Base-by-base conservation (phyloP, 2,329 filamentous ascomycete species). In the Colletotrichum abscissum region DNA sequence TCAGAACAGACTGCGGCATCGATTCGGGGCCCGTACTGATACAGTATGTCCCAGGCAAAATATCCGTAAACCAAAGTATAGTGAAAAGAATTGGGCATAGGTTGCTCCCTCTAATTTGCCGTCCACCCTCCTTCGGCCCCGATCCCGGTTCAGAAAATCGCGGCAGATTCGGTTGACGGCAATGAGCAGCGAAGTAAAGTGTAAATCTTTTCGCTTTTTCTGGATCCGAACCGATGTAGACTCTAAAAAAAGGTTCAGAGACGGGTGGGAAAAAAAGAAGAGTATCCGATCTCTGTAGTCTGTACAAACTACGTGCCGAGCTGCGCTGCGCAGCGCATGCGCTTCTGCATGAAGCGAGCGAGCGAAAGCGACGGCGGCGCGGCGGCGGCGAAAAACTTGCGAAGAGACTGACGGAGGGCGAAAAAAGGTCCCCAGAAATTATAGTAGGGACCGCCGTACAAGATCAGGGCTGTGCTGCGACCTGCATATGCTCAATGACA, bases 401-500 rank as follows among this genome's bases (percentile, higher is more conserved):
- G 46, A n/a, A 26, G n/a, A 14, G 24, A 16, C 38, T 14, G 14
- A 42, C 38, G 16, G 35, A 14, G 9, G 12, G 16, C 6, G 14
- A 7, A 55, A 42, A 4, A 49, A 30, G 14, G 11, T 5, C 28
- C n/a, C 28, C 30, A n/a, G 26, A 58, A 68, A 42, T 28, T 28
- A 24, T 24, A 72, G 30, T 30, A 33, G 22, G 60, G 63, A 68
- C 66, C n/a, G 70, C 57, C 55, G 54, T 67, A 26, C 55, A 67
- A 35, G 71, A 69, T 67, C 77, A 69, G 76, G 81, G 81, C 81
- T 81, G 81, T 82, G 81, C 79, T 78, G 76, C 75, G 73, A 78
- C 79, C 69, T 81, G 80, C 80, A 80, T 80, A 80, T 78, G 78
- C 76, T 80, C 75, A 76, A 77, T 77, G 75, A 78, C 77, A 81